Evolutionary conservation across 2,329 filamentous ascomycete genomes (phyloP).

Genomic region (Aspergillus sp.): DNA sequence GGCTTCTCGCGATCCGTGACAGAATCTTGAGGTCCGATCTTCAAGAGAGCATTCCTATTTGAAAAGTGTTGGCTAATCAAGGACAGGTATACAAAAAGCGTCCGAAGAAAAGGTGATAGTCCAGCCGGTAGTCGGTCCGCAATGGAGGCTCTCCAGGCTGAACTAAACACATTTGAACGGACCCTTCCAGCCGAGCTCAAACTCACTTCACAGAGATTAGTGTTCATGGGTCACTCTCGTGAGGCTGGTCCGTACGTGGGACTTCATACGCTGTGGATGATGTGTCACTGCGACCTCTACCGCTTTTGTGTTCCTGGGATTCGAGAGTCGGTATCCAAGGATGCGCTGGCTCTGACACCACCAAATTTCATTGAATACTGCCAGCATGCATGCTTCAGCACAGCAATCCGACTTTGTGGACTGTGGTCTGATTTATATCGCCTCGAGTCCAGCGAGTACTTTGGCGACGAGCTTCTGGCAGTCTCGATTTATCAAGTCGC

Average conservation of each 20-base stretch:
- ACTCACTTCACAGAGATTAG: background rate
- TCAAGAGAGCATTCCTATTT: background rate
- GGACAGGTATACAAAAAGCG: background rate
- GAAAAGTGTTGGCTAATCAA: background rate
- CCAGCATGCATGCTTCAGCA: background rate
- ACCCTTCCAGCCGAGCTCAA: background rate
- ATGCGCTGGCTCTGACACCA: background rate
- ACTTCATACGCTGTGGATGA: constrained; percentile 1
- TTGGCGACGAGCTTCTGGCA: background rate
- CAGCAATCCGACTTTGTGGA: background rate
- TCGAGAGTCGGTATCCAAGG: background rate
- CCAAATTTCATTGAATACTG: background rate
- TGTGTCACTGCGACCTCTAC: constrained; percentile 4
- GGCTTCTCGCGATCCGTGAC: background rate
- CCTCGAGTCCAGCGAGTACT: constrained; percentile 1
- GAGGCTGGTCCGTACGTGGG: background rate
- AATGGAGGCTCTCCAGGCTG: background rate
- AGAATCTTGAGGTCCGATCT: background rate
- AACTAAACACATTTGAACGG: background rate
- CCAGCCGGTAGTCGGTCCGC: background rate
- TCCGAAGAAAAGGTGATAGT: background rate
- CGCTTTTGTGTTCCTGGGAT: constrained; percentile 5
- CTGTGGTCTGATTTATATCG: constrained; percentile 4
- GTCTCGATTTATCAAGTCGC: background rate
- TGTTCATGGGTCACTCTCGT: background rate